Percentiles rank a stretch among this genome's conserved stretches.
These are phyloP conservation scores for Syzygium grande DNA, from an alignment of 345 rosid genomes.

Conservation along the genomic window DNA sequence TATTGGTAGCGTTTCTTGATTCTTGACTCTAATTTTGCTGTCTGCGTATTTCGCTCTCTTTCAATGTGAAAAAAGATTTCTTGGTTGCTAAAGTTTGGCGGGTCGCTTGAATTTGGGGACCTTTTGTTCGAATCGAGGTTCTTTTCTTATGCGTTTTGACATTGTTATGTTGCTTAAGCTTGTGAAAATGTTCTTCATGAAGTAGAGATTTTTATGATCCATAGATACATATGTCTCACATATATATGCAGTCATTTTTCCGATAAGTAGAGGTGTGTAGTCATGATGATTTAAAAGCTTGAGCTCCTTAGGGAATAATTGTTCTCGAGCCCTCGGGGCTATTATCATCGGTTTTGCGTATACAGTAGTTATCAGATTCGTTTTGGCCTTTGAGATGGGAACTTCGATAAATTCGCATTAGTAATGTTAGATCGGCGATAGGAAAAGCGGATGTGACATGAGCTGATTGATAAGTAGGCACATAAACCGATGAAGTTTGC, in stretches of 20 bases:
- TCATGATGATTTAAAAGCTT: not conserved
- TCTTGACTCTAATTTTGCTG: not conserved
- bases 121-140: not conserved
- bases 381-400: not conserved
- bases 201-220: not conserved
- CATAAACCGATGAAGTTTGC: not conserved
- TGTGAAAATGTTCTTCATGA: not conserved
- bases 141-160: fast-evolving
- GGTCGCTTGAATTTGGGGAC: not conserved
- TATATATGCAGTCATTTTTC: not conserved
- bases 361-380: not conserved
- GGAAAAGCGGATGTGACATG: not conserved
- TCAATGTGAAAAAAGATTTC: not conserved
- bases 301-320: not conserved
- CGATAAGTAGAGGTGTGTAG: not conserved
- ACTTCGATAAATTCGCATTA: not conserved
- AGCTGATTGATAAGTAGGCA: not conserved
- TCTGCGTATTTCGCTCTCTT: not conserved
- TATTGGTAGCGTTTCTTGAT: not conserved
- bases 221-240: not conserved
- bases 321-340: fast-evolving
- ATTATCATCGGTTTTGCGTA: not conserved
- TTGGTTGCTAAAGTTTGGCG: not conserved
- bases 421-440: not conserved
- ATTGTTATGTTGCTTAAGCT: not conserved